A percentile compares a stretch with the other conserved stretches of the same genome.
These are phyloP conservation scores for Crucibulum cyathiforme DNA, from an alignment of 1,284 basidiomycete genomes.

Conservation along the genomic window DNA sequence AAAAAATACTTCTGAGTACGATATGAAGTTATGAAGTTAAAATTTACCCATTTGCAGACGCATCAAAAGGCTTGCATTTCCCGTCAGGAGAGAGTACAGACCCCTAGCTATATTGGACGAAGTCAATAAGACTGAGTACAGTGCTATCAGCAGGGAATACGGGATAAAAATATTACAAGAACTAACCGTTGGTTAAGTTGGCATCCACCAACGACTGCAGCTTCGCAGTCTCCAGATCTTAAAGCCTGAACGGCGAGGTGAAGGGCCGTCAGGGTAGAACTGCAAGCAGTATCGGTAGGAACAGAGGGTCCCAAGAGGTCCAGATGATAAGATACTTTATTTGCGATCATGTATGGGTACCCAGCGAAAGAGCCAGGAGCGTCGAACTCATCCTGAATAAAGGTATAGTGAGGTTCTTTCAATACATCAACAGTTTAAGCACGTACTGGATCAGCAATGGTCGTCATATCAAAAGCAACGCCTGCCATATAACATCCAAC, in stretches of 20 bases:
- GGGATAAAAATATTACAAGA: not conserved
- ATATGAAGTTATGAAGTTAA: not conserved
- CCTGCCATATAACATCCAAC: constrained; percentile 48
- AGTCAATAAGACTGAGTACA: constrained; percentile 35
- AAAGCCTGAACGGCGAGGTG: constrained; percentile 56
- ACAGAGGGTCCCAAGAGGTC: constrained; percentile 54
- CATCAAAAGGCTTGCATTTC: constrained; percentile 57
- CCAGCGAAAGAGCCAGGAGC: constrained; percentile 43
- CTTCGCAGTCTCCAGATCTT: constrained; percentile 50
- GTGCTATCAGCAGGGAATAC: not conserved
- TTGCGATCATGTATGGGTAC: constrained; percentile 47
- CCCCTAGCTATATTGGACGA: constrained; percentile 40
- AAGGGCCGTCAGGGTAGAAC: constrained; percentile 49
- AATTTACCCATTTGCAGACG: constrained; percentile 50
- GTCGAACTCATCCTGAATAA: constrained; percentile 41
- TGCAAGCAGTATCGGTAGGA: constrained; percentile 57
- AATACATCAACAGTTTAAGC: not conserved
- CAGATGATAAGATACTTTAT: constrained; percentile 54
- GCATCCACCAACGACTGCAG: constrained; percentile 53
- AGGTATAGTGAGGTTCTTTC: not conserved
- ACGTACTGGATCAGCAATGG: constrained; percentile 30
- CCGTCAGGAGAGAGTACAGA: constrained; percentile 49
- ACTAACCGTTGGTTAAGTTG: constrained; percentile 47
- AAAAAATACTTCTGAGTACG: not conserved
- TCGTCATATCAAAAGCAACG: constrained; percentile 33